phyloP scores from a whole-genome alignment of 495 filamentous ascomycete species.

The Penicillium atrosanguineum region DNA sequence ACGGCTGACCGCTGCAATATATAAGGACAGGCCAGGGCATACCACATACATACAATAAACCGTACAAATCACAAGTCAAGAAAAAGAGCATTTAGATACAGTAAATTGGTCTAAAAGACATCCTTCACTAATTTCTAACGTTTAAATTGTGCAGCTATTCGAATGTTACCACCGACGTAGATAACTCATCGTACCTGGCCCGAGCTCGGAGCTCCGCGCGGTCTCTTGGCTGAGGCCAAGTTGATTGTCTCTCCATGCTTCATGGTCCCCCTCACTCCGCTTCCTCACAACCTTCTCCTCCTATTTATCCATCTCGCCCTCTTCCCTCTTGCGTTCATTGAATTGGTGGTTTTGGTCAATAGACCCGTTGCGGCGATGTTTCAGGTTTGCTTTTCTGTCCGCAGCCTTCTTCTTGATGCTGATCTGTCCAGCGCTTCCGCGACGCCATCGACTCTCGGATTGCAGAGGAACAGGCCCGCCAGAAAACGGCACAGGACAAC shows the following conservation, averaged over 20 bases:
- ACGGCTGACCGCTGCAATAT: no score
- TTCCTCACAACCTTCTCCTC: slow-evolving; percentile 19
- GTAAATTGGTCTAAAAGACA: no score
- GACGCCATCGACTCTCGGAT: slow-evolving; percentile 82
- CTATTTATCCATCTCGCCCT: slow-evolving; percentile 19
- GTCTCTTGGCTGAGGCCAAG: not conserved
- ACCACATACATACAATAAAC: no score
- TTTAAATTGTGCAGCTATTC: no score
- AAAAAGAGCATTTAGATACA: no score
- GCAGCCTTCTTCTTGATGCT: not conserved
- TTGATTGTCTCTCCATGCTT: slow-evolving; percentile 1
- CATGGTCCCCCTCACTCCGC: slow-evolving; percentile 23
- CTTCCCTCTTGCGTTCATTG: slow-evolving; percentile 20
- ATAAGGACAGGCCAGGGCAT: no score
- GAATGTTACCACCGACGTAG: no score
- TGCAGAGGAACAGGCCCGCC: slow-evolving; percentile 84
- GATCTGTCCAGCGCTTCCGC: slow-evolving; percentile 65
- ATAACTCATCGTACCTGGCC: not conserved
- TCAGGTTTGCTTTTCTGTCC: slow-evolving; percentile 29
- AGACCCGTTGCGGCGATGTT: slow-evolving; percentile 46
- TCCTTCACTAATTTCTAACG: no score
- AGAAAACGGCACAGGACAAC: slow-evolving; percentile 53
- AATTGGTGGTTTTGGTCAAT: slow-evolving; percentile 31
- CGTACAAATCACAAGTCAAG: no score
- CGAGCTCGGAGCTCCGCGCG: not conserved